Conservation (phyloP, 2,329 filamentous ascomycete genomes). For the Verticillium isaacii region DNA sequence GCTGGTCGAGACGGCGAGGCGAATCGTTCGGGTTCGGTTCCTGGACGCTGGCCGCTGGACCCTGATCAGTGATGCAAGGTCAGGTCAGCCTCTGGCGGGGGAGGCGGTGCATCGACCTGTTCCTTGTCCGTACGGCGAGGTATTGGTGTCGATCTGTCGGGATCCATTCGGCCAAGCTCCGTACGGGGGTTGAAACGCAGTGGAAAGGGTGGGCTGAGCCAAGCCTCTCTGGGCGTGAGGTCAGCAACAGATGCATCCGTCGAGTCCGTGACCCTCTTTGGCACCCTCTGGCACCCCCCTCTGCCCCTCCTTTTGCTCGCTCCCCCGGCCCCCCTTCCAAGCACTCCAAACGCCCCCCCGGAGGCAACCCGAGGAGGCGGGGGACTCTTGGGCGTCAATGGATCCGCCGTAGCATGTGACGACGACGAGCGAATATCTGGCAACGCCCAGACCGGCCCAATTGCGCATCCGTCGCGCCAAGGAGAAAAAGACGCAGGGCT, state of each 20-base stretch:
- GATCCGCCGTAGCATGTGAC: neutral
- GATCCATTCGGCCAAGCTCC: neutral
- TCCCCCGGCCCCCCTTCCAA: neutral
- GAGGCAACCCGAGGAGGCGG: neutral
- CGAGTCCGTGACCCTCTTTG: neutral
- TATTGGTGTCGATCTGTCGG: neutral
- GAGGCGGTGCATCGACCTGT: constrained; percentile 1
- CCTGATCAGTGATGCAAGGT: neutral
- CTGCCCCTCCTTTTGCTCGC: neutral
- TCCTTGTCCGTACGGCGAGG: neutral
- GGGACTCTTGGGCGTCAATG: neutral
- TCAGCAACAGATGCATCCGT: neutral
- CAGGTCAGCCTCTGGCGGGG: constrained; percentile 1
- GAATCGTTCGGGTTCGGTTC: neutral
- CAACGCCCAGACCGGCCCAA: constrained; percentile 2
- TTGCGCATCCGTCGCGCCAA: neutral
- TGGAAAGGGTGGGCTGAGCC: neutral
- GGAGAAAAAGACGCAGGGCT: neutral
- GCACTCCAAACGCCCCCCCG: neutral
- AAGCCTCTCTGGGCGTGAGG: neutral
- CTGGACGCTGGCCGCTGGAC: neutral
- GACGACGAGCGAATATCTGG: constrained; percentile 4
- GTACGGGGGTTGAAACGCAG: neutral
- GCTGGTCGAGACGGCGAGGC: neutral
- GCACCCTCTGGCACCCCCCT: neutral